Evolutionary conservation across 2,329 filamentous ascomycete species (phyloP).

Genomic region (Neodidymelliopsis sp.): DNA sequence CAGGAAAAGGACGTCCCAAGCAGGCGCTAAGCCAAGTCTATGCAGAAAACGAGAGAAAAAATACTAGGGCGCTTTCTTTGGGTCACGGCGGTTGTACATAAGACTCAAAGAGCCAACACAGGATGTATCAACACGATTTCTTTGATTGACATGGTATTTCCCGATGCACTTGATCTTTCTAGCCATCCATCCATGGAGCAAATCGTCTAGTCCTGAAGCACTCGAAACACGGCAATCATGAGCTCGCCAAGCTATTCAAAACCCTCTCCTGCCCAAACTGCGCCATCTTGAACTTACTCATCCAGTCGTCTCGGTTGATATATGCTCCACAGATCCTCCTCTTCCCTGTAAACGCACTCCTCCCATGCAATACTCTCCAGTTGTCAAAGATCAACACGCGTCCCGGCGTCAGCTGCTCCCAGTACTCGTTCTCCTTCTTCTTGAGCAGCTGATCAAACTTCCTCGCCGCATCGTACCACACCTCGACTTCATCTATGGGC

Average conservation of each 20-base stretch:
- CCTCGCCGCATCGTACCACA: slow-evolving; percentile 83
- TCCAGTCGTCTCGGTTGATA: slow-evolving; percentile 40
- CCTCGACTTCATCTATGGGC: slow-evolving; percentile 59
- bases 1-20: slow-evolving; percentile 62
- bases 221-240: background rate
- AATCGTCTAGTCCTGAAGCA: too few species aligned
- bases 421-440: slow-evolving; percentile 71
- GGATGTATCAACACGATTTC: slow-evolving; percentile 42
- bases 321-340: slow-evolving; percentile 92
- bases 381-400: slow-evolving; percentile 92
- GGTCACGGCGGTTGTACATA: slow-evolving; percentile 38
- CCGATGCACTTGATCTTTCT: background rate
- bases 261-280: slow-evolving; percentile 23
- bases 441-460: slow-evolving; percentile 76
- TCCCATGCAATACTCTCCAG: slow-evolving; percentile 90
- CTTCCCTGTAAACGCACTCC: slow-evolving; percentile 81
- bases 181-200: background rate
- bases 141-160: background rate
- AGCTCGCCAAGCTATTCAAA: slow-evolving; percentile 20
- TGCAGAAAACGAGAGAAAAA: slow-evolving; percentile 20
- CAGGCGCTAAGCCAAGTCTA: slow-evolving; percentile 11
- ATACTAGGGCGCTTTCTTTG: slow-evolving; percentile 25
- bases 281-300: slow-evolving; percentile 34
- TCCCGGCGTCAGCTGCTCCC: slow-evolving; percentile 83
- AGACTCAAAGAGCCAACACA: slow-evolving; percentile 27